These are phyloP conservation scores for Penicillium macrosclerotiorum DNA, from an alignment of 495 filamentous ascomycete species.

Conservation along the genomic window DNA sequence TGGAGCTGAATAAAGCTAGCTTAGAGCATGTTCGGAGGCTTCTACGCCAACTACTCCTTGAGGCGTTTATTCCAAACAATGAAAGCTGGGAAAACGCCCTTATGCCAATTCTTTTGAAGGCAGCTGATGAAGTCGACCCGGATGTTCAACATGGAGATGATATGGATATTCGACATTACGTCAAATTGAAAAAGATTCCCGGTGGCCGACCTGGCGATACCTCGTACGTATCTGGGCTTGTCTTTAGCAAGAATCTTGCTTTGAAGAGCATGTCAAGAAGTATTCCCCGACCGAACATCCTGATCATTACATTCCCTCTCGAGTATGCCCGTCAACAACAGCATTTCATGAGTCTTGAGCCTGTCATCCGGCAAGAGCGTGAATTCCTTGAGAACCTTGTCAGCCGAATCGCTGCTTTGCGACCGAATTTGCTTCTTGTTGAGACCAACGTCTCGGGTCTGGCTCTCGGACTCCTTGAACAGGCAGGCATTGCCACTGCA, in stretches of 20 bases:
- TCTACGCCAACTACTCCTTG: slow-evolving; percentile 76
- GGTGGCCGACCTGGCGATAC: slow-evolving; percentile 89
- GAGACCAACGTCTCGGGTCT: slow-evolving; percentile 88
- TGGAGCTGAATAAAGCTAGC: slow-evolving; percentile 84
- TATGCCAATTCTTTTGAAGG: slow-evolving; percentile 85
- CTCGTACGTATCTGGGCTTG: slow-evolving; percentile 88
- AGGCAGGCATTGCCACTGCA: slow-evolving; percentile 85
- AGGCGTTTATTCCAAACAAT: slow-evolving; percentile 68
- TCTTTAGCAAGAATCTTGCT: slow-evolving; percentile 95
- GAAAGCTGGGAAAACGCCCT: slow-evolving; percentile 87
- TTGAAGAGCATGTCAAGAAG: slow-evolving; percentile 92
- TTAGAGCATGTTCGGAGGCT: slow-evolving; percentile 84
- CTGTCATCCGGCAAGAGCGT: slow-evolving; percentile 93
- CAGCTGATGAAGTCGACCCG: slow-evolving; percentile 92
- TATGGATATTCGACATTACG: slow-evolving; percentile 98
- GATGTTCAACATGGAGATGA: slow-evolving; percentile 85
- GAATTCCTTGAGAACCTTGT: slow-evolving; percentile 93
- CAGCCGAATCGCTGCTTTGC: slow-evolving; percentile 82
- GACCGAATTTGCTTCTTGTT: slow-evolving; percentile 81
- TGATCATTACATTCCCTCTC: slow-evolving; percentile 92
- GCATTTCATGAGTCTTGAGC: slow-evolving; percentile 97
- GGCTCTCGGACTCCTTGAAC: slow-evolving; percentile 80
- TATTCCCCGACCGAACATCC: slow-evolving; percentile 78
- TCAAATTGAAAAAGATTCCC: slow-evolving; percentile 95
- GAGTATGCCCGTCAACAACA: slow-evolving; percentile 94